Evolutionary conservation across 257 asterid species (phyloP), one percentile per base, ranked within the genome.

Genomic region (Linderniella brevidens): DNA sequence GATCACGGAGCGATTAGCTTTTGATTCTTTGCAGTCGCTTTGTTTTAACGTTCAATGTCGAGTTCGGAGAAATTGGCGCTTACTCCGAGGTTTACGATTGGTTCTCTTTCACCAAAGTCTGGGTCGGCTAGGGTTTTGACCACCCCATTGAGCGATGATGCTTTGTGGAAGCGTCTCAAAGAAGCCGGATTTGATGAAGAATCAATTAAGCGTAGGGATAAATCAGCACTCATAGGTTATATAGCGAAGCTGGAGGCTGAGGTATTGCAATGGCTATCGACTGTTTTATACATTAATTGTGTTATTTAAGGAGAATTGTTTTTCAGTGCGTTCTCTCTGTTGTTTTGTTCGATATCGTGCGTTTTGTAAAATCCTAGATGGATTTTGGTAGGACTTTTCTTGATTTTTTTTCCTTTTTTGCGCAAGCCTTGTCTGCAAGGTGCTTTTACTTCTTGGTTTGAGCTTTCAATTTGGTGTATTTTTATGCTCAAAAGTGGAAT

Each of bases 161-260:
- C 61, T 11, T 66, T 90, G 8, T 85, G 96, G 96, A 82, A 68
- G 60, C 70, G 87, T 50, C 79, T 90, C 37, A 71, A 72, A 53
- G 94, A 90, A 37, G 93, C 92, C 1, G 99, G 96, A 3, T 79
- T 90, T 48, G 96, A 85, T 56, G 96, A 90, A 61, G 96, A 90
- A 38, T 77, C 94, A 20, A 72, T 90, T 64, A 81, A 81, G 55
- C 94, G 92, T 41, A 72, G 93, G 50, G 99, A 90, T 54, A 90
- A 90, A 56, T 82, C 94, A 8, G 72, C 96, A 11, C 96, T 85
- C 40, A 74, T 90, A 53, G 88, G 96, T 37, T 82, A 71, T 67
- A 85, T 90, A 37, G 82, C 96, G 37, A 82, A 77, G 68, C 73
- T 85, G 46, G 94, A 90, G 75, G 74, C 85, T 42, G 90, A 85